A percentile compares a stretch with the other conserved stretches of the same genome.
These are phyloP conservation scores for Corchorus capsularis DNA, from an alignment of 345 rosid species.

Conservation along the genomic window DNA sequence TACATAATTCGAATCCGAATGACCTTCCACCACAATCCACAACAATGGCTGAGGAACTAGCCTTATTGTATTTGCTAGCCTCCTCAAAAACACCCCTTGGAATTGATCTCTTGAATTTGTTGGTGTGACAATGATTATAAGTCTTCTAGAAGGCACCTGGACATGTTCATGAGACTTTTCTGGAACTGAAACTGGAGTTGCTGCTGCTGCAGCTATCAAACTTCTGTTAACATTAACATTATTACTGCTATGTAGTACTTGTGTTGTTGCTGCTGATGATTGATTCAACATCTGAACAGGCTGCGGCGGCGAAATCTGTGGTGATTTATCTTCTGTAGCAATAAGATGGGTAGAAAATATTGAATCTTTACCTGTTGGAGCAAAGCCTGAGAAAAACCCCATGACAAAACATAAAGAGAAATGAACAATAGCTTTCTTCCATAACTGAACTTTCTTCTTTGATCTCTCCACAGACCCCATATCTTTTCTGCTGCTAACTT, in stretches of 20 bases:
- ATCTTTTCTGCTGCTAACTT: not conserved
- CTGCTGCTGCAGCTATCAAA: slow-evolving; percentile 31
- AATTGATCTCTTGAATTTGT: slow-evolving; percentile 37
- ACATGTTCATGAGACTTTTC: slow-evolving; percentile 13
- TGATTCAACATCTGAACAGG: slow-evolving; percentile 31
- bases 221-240: slow-evolving; percentile 24
- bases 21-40: slow-evolving; percentile 81
- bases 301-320: slow-evolving; percentile 30
- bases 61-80: slow-evolving; percentile 63
- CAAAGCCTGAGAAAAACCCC: slow-evolving; percentile 91
- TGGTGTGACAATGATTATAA: slow-evolving; percentile 69
- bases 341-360: slow-evolving; percentile 30
- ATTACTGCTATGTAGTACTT: slow-evolving; percentile 9
- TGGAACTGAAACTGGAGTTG: slow-evolving; percentile 35
- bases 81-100: slow-evolving; percentile 55
- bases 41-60: slow-evolving; percentile 70
- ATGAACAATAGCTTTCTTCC: slow-evolving; percentile 85
- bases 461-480: slow-evolving; percentile 73
- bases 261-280: not conserved
- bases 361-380: slow-evolving; percentile 67
- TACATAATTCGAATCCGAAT: slow-evolving; percentile 38
- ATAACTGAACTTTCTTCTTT: slow-evolving; percentile 74
- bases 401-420: slow-evolving; percentile 80
- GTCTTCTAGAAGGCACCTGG: slow-evolving; percentile 40
- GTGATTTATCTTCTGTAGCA: slow-evolving; percentile 30